Conservation (phyloP, 768 basidiomycete genomes). For the Symmetrospora coprosmae region DNA sequence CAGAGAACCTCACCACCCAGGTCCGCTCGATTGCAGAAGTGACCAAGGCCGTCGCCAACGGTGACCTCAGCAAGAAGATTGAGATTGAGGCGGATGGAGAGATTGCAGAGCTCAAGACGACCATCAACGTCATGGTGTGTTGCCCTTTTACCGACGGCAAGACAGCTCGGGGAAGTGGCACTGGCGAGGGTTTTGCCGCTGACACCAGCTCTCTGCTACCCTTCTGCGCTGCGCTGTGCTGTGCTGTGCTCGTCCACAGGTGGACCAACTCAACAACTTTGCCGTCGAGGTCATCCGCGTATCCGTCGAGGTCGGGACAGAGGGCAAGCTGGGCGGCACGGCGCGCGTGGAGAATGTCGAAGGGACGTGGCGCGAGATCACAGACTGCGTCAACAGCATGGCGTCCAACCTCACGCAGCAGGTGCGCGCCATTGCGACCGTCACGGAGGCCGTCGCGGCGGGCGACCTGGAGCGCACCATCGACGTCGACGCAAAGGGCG, state of each 20-base stretch:
- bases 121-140: slow-evolving; percentile 43
- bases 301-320: slow-evolving; percentile 40
- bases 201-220: neutral
- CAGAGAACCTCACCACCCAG: slow-evolving; percentile 39
- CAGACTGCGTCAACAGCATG: slow-evolving; percentile 38
- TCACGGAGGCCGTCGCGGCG: slow-evolving; percentile 43
- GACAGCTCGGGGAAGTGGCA: too few species aligned
- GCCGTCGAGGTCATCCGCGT: slow-evolving; percentile 68
- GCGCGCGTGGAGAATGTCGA: slow-evolving; percentile 39
- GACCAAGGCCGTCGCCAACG: slow-evolving; percentile 37
- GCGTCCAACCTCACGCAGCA: slow-evolving; percentile 38
- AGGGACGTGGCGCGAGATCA: slow-evolving; percentile 45
- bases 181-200: neutral
- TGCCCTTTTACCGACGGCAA: neutral
- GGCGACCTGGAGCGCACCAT: slow-evolving; percentile 88
- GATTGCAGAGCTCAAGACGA: slow-evolving; percentile 42
- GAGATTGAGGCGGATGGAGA: slow-evolving; percentile 43
- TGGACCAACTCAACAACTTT: slow-evolving; percentile 65
- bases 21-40: slow-evolving; percentile 36
- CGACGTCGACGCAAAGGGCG: slow-evolving; percentile 70
- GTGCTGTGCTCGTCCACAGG: slow-evolving; percentile 39
- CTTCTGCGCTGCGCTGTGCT: too few species aligned
- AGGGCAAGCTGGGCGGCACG: slow-evolving; percentile 53
- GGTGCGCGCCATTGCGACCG: slow-evolving; percentile 24
- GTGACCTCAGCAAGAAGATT: slow-evolving; percentile 42